A percentile compares a stretch with the other conserved stretches of the same genome.
These are phyloP conservation scores for Periconia sp. DNA, from an alignment of 2,329 filamentous ascomycete genomes.

Conservation along the genomic window DNA sequence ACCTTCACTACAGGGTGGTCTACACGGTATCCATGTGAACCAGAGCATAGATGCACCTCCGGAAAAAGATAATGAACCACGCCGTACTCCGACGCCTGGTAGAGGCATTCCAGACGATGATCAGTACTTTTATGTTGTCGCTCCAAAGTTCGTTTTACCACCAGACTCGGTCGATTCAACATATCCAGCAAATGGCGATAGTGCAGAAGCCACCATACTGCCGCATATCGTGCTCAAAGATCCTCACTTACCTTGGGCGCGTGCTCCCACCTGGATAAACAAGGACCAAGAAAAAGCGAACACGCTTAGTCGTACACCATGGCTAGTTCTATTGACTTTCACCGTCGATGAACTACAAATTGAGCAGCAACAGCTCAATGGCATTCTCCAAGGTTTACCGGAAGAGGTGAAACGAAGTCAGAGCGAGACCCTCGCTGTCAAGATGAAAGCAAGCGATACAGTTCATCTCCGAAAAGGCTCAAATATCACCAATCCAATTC, in stretches of 20 bases:
- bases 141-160: not conserved
- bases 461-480: not conserved
- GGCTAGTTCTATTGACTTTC: constrained; percentile 45
- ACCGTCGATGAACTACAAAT: not conserved
- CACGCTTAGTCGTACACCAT: constrained; percentile 42
- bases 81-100: no score
- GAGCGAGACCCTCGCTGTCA: not conserved
- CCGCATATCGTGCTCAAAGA: constrained; percentile 56
- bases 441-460: not conserved
- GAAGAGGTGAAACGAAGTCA: not conserved
- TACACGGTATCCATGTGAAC: not conserved
- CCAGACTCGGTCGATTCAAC: not conserved
- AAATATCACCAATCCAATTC: not conserved
- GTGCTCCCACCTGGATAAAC: not conserved
- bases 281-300: constrained; percentile 5
- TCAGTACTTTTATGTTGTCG: constrained; percentile 1
- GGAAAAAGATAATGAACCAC: not conserved
- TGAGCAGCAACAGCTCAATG: not conserved
- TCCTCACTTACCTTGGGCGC: constrained; percentile 53
- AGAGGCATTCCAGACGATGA: no score
- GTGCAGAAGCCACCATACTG: constrained; percentile 40
- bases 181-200: constrained; percentile 46
- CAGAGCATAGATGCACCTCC: not conserved
- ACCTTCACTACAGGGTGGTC: not conserved
- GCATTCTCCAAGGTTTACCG: not conserved